Percentiles rank a stretch among this genome's conserved stretches.
These are phyloP conservation scores for Fusarium decemcellulare DNA, from an alignment of 2,329 filamentous ascomycete species.

Conservation along the genomic window DNA sequence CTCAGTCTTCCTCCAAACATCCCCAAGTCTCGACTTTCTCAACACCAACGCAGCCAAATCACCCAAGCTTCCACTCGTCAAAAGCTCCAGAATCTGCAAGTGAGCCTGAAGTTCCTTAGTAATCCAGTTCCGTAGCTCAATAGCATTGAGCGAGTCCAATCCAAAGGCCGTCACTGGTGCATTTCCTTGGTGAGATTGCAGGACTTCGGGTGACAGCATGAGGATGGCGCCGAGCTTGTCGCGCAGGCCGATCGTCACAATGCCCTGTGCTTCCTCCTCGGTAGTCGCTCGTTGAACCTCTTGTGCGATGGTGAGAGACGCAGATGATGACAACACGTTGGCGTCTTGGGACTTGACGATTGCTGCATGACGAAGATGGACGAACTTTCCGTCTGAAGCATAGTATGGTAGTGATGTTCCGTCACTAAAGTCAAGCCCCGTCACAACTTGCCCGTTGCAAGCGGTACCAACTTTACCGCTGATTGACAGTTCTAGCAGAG, in stretches of 20 bases:
- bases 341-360: background rate
- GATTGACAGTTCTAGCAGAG: background rate
- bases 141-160: background rate
- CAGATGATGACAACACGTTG: background rate
- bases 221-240: background rate
- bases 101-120: background rate
- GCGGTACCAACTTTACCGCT: background rate
- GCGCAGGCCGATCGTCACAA: background rate
- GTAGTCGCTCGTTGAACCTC: background rate
- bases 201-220: background rate
- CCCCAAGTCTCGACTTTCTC: background rate
- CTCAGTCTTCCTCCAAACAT: background rate
- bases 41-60: background rate
- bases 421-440: background rate
- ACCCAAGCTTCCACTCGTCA: background rate
- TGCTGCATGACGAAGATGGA: background rate
- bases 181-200: background rate
- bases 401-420: background rate
- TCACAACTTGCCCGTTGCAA: background rate
- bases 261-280: background rate
- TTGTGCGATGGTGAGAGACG: background rate
- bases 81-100: background rate
- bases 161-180: background rate
- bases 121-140: conserved; percentile 3
- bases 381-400: background rate